Conservation (phyloP, 2,329 filamentous ascomycete genomes). For the Zarea fungicola region DNA sequence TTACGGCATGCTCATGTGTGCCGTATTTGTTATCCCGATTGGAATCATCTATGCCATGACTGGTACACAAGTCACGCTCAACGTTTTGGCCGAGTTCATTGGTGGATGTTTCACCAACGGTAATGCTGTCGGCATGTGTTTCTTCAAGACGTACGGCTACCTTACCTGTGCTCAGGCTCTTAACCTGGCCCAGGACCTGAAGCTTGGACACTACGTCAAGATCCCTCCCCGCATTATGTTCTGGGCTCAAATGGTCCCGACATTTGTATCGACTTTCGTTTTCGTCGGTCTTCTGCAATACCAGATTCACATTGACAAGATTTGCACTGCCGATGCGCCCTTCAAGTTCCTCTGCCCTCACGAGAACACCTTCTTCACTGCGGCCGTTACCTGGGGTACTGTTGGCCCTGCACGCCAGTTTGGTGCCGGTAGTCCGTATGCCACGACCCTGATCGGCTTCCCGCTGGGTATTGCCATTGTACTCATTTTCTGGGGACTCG, state of each 20-base stretch:
- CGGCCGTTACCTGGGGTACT: slow-evolving; percentile 36
- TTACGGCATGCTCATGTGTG: slow-evolving; percentile 35
- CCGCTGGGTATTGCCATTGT: slow-evolving; percentile 30
- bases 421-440: slow-evolving; percentile 31
- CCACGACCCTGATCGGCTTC: slow-evolving; percentile 29
- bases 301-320: slow-evolving; percentile 25
- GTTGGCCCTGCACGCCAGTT: slow-evolving; percentile 35
- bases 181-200: slow-evolving; percentile 36
- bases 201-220: slow-evolving; percentile 37
- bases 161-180: slow-evolving; percentile 31
- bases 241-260: slow-evolving; percentile 30
- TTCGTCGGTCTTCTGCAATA: slow-evolving; percentile 32
- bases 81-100: slow-evolving; percentile 44
- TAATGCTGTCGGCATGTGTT: slow-evolving; percentile 42
- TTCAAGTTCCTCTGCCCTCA: slow-evolving; percentile 25
- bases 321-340: slow-evolving; percentile 24
- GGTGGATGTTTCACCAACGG: slow-evolving; percentile 38
- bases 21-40: slow-evolving; percentile 39
- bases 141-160: slow-evolving; percentile 39
- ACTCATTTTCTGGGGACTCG: slow-evolving; percentile 27
- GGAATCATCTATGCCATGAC: slow-evolving; percentile 42
- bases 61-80: slow-evolving; percentile 35
- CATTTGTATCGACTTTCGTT: slow-evolving; percentile 29
- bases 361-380: slow-evolving; percentile 31
- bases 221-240: slow-evolving; percentile 32